A percentile compares a stretch with the other conserved stretches of the same genome.
Evolutionary conservation across 2,329 filamentous ascomycete species (phyloP).

Genomic region (Alternaria sp.): DNA sequence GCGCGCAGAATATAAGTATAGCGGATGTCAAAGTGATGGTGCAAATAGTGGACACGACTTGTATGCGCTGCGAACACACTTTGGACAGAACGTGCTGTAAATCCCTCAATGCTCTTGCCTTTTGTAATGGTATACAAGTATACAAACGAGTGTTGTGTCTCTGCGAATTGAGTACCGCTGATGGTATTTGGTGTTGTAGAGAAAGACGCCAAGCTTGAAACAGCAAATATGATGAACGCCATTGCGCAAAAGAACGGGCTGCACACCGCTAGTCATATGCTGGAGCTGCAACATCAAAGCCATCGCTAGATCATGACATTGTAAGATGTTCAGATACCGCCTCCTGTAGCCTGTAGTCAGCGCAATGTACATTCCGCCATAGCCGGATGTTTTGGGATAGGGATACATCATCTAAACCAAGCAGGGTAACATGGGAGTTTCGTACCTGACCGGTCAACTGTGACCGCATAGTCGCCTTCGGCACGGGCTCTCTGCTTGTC

Average conservation of each 20-base stretch:
- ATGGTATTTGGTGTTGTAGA: neutral
- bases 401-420: neutral
- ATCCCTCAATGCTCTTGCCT: neutral
- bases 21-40: neutral
- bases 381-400: neutral
- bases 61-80: neutral
- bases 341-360: slow-evolving; percentile 16
- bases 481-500: slow-evolving; percentile 41
- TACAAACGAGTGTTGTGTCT: neutral
- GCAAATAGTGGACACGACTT: neutral
- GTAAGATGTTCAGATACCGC: slow-evolving; percentile 14
- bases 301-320: neutral
- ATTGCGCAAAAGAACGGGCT: neutral
- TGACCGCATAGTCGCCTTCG: slow-evolving; percentile 48
- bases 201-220: neutral
- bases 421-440: neutral
- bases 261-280: neutral
- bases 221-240: slow-evolving; percentile 4
- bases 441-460: slow-evolving; percentile 49
- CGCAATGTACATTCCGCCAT: neutral
- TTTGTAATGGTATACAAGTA: neutral
- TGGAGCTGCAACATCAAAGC: neutral
- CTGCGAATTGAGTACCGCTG: neutral
- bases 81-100: neutral
- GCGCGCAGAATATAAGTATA: neutral